These are phyloP conservation scores for Choanephora cucurbitarum DNA, from an alignment of 371 early-diverging fungal genomes.

Conservation along the genomic window DNA sequence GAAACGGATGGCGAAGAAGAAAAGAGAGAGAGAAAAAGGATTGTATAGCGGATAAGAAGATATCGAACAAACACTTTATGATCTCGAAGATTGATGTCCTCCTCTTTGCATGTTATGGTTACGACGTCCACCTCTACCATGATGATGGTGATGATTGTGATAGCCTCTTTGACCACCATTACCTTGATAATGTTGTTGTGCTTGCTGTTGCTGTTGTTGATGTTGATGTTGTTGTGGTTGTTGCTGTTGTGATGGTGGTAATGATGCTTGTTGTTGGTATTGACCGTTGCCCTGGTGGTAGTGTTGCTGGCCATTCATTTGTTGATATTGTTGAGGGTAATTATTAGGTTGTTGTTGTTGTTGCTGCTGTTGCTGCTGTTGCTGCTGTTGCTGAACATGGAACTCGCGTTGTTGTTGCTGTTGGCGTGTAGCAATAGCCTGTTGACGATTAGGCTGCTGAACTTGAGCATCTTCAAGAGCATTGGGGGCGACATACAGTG, in stretches of 20 bases:
- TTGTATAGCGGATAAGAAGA: not conserved
- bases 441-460: conserved; percentile 48
- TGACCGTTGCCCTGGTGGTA: conserved; percentile 1
- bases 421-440: conserved; percentile 49
- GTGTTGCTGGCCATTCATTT: not conserved
- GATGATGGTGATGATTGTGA: not conserved
- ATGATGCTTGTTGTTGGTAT: conserved; percentile 37
- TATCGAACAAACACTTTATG: conserved; percentile 14
- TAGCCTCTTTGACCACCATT: not conserved
- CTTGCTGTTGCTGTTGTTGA: conserved; percentile 18
- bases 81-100: conserved; percentile 16
- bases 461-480: conserved; percentile 54
- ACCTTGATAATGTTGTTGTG: conserved; percentile 1
- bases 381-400: conserved; percentile 23
- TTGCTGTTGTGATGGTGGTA: conserved; percentile 8
- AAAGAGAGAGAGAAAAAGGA: not conserved
- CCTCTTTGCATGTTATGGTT: conserved; percentile 7
- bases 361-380: conserved; percentile 18
- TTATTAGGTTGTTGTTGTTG: not conserved
- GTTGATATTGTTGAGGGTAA: not conserved
- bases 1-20: not conserved
- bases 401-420: conserved; percentile 43
- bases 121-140: conserved; percentile 7
- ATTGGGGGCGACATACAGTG: conserved; percentile 78
- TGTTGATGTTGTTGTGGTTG: conserved; percentile 20